Base-by-base conservation (phyloP, 2,329 filamentous ascomycete genomes). In the Ilyonectria robusta region DNA sequence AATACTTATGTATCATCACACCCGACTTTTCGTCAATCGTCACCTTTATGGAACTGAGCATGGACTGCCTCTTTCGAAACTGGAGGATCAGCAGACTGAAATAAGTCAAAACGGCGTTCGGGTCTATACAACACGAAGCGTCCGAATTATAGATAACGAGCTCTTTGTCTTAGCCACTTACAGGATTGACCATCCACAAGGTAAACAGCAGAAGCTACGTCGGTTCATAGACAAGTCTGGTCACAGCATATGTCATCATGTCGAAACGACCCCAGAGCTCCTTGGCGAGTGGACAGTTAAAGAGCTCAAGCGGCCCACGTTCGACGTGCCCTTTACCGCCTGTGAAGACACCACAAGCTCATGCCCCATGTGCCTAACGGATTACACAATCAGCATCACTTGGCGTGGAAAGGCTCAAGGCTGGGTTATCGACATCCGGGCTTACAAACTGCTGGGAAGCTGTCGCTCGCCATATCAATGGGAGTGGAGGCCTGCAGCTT, bases 401-500 rank as follows among this genome's bases (percentile, higher is more conserved):
- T 6, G 9, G 23, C 6, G 37, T 37, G 26, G 29, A 7, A 10
- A n/a, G n/a, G 15, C n/a, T 6, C 19, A 23, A 26, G 57, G 59
- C 5, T 69, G 67, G 65, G n/a, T 3, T 1, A 19, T 69, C 17
- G 15, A 60, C 1, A 33, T 59, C 0, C 31, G 17, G 9, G 23
- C 17, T 6, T 61, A 59, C 10, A 57, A 67, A 0, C 65, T 59
- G 6, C 9, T 33, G 6, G 66, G 66, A 3, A 2, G 19, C 9
- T 68, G 66, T 4, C 31, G 53, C 23, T 66, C 66, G 1, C 62
- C 66, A 8, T 66, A 29, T 2, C 62, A 62, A 46, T 68, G 66
- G 66, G 58, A 62, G 47, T 66, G 62, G 66, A 62, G 53, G 7
- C 26, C 0, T 3, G 31, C 1, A 5, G 1, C 10, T 48, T 50